These are phyloP conservation scores for Rhodotorula sp. DNA, from an alignment of 1,284 basidiomycete species.

Conservation along the genomic window DNA sequence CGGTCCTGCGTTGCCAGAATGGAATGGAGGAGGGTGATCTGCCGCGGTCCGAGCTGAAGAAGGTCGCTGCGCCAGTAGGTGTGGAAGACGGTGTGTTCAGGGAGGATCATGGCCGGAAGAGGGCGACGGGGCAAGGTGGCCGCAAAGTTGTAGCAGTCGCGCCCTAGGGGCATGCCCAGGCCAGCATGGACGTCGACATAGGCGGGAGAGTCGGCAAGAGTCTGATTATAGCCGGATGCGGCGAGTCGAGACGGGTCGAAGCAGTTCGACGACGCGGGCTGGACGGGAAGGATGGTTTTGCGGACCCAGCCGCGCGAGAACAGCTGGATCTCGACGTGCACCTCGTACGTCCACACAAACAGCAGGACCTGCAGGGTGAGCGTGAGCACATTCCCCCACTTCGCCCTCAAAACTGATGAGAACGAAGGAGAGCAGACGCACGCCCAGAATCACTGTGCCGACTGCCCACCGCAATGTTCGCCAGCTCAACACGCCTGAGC, in stretches of 20 bases:
- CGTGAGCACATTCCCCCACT: not conserved
- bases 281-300: constrained; percentile 65
- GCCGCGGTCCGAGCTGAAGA: constrained; percentile 69
- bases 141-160: constrained; percentile 86
- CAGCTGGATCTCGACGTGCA: constrained; percentile 76
- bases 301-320: constrained; percentile 73
- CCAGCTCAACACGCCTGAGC: not conserved
- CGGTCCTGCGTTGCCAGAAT: constrained; percentile 86
- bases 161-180: constrained; percentile 68
- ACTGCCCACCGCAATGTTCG: not conserved
- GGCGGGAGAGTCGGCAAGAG: constrained; percentile 62
- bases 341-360: constrained; percentile 65
- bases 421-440: not conserved
- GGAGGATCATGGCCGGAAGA: constrained; percentile 51
- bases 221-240: constrained; percentile 65
- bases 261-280: constrained; percentile 65
- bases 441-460: not conserved
- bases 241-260: constrained; percentile 65
- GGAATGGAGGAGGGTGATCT: constrained; percentile 82
- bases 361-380: constrained; percentile 51
- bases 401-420: not conserved
- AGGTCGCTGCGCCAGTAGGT: constrained; percentile 89
- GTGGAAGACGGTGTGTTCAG: constrained; percentile 65
- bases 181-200: constrained; percentile 73
- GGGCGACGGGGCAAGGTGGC: constrained; percentile 60